These are phyloP conservation scores for Silene latifolia DNA, from an alignment of 148 eudicot species.

Conservation along the genomic window DNA sequence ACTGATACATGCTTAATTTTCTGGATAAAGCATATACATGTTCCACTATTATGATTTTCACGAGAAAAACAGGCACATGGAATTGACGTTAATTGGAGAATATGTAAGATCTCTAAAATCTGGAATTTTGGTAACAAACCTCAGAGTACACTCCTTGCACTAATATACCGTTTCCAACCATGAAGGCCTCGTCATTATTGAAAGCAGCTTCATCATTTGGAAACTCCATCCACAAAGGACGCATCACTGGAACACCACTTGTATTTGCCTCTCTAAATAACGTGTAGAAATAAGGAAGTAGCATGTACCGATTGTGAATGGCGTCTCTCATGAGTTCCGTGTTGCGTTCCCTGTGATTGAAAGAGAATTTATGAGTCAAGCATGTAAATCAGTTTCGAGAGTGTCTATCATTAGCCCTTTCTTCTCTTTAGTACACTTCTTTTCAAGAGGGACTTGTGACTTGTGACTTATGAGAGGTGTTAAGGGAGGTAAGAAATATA, in stretches of 20 bases:
- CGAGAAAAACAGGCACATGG: background rate
- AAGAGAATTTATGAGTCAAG: background rate
- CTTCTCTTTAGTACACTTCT: background rate
- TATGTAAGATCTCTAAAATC: background rate
- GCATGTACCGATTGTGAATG: slow-evolving; percentile 68
- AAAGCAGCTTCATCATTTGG: slow-evolving; percentile 77
- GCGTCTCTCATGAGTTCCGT: slow-evolving; percentile 79
- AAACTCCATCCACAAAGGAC: slow-evolving; percentile 99
- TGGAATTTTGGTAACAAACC: slow-evolving; percentile 37
- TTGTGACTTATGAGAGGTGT: background rate
- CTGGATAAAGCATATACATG: slow-evolving; percentile 30
- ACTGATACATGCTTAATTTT: slow-evolving; percentile 68
- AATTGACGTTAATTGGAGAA: background rate
- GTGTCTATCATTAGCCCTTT: background rate
- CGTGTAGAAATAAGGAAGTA: slow-evolving; percentile 91
- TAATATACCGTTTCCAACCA: slow-evolving; percentile 91
- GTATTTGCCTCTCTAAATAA: slow-evolving; percentile 90
- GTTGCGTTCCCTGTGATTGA: slow-evolving; percentile 67
- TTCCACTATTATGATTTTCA: background rate
- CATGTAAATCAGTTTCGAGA: background rate
- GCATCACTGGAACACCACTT: slow-evolving; percentile 79
- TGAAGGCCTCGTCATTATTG: slow-evolving; percentile 90
- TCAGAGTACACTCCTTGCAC: slow-evolving; percentile 86
- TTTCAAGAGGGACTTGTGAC: background rate
- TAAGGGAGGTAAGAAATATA: background rate